These are phyloP conservation scores for Polychaeton citri DNA, from an alignment of 2,329 filamentous ascomycete genomes.

Conservation along the genomic window DNA sequence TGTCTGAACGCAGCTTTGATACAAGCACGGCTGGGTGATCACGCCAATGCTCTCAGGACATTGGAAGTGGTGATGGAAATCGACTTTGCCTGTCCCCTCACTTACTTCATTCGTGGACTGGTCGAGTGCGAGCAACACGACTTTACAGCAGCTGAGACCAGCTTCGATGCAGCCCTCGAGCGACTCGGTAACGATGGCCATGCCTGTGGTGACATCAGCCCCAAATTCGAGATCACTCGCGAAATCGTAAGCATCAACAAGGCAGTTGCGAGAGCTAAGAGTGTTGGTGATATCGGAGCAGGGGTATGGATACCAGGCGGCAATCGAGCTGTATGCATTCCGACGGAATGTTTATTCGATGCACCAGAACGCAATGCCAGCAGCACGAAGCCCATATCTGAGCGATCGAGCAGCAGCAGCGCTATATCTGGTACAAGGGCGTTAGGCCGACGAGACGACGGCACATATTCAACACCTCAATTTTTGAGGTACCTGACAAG, in stretches of 20 bases:
- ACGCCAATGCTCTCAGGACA: slow-evolving; percentile 9
- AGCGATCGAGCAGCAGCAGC: no score
- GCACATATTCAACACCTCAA: no score
- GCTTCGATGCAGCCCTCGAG: slow-evolving; percentile 10
- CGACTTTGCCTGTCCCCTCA: slow-evolving; percentile 9
- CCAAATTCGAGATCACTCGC: slow-evolving; percentile 11
- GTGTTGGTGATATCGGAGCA: not conserved
- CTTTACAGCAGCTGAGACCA: slow-evolving; percentile 8
- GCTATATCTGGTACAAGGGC: no score
- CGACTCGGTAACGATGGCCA: slow-evolving; percentile 5
- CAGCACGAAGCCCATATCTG: no score
- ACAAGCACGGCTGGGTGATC: slow-evolving; percentile 18
- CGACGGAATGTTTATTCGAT: slow-evolving; percentile 16
- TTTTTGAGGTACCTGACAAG: no score
- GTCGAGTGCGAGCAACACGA: slow-evolving; percentile 14
- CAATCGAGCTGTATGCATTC: slow-evolving; percentile 9
- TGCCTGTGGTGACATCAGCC: slow-evolving; percentile 6
- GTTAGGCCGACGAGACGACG: no score
- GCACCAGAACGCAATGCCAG: slow-evolving; percentile 4
- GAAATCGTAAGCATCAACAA: not conserved
- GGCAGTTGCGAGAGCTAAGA: not conserved
- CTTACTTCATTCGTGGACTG: slow-evolving; percentile 17
- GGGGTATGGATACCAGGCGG: slow-evolving; percentile 5
- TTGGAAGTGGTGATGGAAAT: slow-evolving; percentile 11
- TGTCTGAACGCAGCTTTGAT: slow-evolving; percentile 18